Base-by-base conservation (phyloP, 306 rosid genomes). In the Glycine tomentella region DNA sequence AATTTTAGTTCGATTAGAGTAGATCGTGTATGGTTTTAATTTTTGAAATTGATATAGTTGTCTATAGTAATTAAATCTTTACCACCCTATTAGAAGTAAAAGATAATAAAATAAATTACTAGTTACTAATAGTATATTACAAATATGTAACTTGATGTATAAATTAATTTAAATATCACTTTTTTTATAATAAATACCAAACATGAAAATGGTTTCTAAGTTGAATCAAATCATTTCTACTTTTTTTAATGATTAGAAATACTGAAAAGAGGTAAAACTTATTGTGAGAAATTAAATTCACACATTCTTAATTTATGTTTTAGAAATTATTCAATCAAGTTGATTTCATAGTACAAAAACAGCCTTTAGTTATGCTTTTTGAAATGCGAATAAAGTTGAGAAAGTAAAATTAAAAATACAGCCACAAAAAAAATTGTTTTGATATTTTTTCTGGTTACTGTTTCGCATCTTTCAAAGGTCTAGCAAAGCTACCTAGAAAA, bases 401-500 rank as follows among this genome's bases (percentile, higher is more conserved):
- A 59, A 16, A 12, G 6, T 38, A 64, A 52, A 20, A 67, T 7
- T 15, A 40, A 63, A 61, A 73, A 63, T 13, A 7, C 46, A 52
- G 8, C 50, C 67, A 73, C 20, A 14, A 20, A 9, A 13, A 64
- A 63, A 51, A 40, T 4, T 11, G 48, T 56, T 33, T 5, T 17
- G 31, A 72, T 8, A 49, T 51, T 52, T 69, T 69, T 44, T 65
- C 1, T 81, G 31, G 51, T 42, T n/a, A 49, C 65, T 75, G 52
- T 48, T 49, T 55, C 59, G 14, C 25, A 17, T 58, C 72, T 51
- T 55, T 59, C 15, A 49, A 48, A 3, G 63, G 53, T 6, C 67
- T 9, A 4, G 20, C 12, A 36, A 73, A 74, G 77, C 49, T 51
- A 74, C 72, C 38, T 61, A n/a, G 7, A 78, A 52, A 72, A 72